Base-by-base conservation (phyloP, 179 eudicot species). In the Monotropa hypopitys region DNA sequence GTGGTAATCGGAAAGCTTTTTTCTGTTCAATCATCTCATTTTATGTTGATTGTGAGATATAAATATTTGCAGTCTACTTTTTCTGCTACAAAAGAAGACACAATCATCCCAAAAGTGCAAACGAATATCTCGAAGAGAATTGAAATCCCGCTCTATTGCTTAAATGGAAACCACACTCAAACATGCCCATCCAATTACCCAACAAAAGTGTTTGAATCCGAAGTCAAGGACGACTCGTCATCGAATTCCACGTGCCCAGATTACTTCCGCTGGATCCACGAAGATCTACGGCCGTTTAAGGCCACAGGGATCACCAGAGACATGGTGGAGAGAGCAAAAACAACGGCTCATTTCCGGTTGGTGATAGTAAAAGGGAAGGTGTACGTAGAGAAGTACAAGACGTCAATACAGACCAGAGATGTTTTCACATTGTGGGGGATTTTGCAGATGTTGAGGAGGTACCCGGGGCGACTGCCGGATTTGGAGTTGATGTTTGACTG, bases 401-500 rank as follows among this genome's bases (percentile, higher is more conserved):
- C 66, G 15, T 51, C 81, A 1, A 65, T 79, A 65, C 73, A 73
- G 56, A 65, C 74, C 3, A 79, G 81, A n/a, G 81, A 74, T 20
- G 67, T 49, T 30, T 73, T 79, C 50, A 79, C 81, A 0, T 4
- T 79, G 6, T 74, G 81, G 81, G 81, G 81, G 23, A 79, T 79
- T 77, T 73, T 95, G 49, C 99, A 95, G 84, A 57, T 93, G 83
- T 78, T 95, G 21, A 76, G 97, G 76, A 84, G 77, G 86, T 95
- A 95, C 84, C 99, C 99, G 0, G 97, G 99, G 12, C 83, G 79
- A 79, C 81, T 95, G 13, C 99, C 99, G 15, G 98, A 93, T 86
- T 74, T 93, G 82, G 99, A 95, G 78, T 81, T 95, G 42, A 93
- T 95, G 97, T 93, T 95, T 67, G 97, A 93, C 56, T 90, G 93